A percentile compares a stretch with the other conserved stretches of the same genome.
phyloP scores from a whole-genome alignment of 1,139 yeast genomes.

The Geotrichum klebahnii region DNA sequence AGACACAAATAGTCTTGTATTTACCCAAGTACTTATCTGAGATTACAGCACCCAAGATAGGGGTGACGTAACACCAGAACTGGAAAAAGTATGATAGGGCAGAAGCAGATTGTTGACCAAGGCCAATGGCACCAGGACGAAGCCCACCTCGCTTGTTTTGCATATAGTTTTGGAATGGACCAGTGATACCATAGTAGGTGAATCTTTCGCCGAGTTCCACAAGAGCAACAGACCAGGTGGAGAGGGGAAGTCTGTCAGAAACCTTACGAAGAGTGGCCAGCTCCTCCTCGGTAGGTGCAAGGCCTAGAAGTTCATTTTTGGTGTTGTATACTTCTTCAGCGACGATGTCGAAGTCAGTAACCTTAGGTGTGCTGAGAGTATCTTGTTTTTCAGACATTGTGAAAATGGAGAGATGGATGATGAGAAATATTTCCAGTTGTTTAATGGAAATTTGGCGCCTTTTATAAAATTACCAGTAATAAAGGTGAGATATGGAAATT shows the following conservation, averaged over 20 bases:
- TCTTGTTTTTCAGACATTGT: conserved; percentile 7
- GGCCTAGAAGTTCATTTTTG: conserved; percentile 27
- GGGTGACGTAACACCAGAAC: conserved; percentile 80
- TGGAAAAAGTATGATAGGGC: conserved; percentile 74
- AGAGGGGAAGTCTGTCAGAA: conserved; percentile 43
- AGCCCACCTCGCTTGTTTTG: conserved; percentile 44
- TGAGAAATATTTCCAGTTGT: too few relatives aligned
- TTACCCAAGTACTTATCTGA: conserved; percentile 75
- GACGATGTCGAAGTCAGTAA: background rate
- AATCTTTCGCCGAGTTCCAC: conserved; percentile 82
- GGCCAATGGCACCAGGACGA: conserved; percentile 56
- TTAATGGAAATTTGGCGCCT: too few relatives aligned
- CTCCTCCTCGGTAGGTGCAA: conserved; percentile 46
- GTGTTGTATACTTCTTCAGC: conserved; percentile 16
- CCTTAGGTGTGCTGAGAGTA: background rate
- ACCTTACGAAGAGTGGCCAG: conserved; percentile 45
- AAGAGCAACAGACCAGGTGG: conserved; percentile 69
- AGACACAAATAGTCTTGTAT: conserved; percentile 61
- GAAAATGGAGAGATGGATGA: background rate
- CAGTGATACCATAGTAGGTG: conserved; percentile 74
- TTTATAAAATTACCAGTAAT: too few relatives aligned
- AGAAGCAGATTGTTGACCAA: conserved; percentile 64
- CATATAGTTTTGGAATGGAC: conserved; percentile 76
- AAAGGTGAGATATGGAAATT: too few relatives aligned
- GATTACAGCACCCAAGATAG: conserved; percentile 70